Evolutionary conservation across 345 rosid genomes (phyloP), one percentile per base, ranked within the genome.

Genomic region (Bretschneidera sinensis): DNA sequence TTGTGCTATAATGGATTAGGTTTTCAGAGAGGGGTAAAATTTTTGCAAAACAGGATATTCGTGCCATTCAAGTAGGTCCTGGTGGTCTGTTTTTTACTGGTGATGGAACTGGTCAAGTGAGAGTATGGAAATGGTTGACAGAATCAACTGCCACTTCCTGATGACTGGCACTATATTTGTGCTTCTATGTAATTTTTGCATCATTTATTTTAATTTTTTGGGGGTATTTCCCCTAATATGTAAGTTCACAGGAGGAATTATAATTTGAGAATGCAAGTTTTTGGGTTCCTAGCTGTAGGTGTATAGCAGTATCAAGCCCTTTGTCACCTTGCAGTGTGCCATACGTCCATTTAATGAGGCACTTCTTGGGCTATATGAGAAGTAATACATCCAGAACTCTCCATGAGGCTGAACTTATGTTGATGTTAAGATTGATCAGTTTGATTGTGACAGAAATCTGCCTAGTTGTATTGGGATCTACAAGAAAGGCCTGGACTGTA

Each of bases 11-110:
- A n/a, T 43, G 48, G 21, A 60, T 58, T 57, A 94, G 99, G 75
- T 94, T 94, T 63, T 63, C 86, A 5, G 97, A 94, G 75, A 83
- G 89, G 76, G 97, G 95, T 10, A 90, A 88, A 79, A 94, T 90
- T 56, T 88, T 81, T 71, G 79, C 89, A 4, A 90, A 88, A 70
- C 75, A 86, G 69, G 97, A 90, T 81, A 74, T 94, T 63, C 84
- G 97, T 20, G 80, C 91, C 39, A 77, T 94, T 68, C 87, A 90
- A 62, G 56, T 77, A 0, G 96, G 97, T 61, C 99, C 96, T 0
- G 89, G 82, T 0, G 95, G 95, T 25, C 66, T 94, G 62, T 94
- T 94, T 67, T 94, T 94, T 69, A 86, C 96, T 0, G 99, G 99
- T 9, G 99, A 94, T 23, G 97, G 92, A 49, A 84, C 92, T 22